Evolutionary conservation across 225 moss, liverwort and hornwort species (phyloP).

Genomic region (Straminergon stramineum): DNA sequence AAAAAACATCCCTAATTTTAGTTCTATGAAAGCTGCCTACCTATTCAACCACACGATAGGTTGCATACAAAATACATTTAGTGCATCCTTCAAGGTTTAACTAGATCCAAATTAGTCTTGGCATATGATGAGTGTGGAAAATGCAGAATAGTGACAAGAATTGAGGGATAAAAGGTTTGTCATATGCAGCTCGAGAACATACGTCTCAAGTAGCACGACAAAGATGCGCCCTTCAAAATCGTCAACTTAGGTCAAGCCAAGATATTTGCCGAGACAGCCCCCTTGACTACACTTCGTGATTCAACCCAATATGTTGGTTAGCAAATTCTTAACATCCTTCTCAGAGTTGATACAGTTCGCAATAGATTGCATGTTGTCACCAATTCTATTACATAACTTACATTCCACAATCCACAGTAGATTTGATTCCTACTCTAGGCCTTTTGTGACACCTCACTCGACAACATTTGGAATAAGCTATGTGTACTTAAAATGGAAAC

Average conservation of each 20-base stretch:
- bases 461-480: no score
- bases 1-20: no score
- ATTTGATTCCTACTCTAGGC: no score
- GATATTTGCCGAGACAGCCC: constrained; percentile 34
- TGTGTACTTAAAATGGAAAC: background rate
- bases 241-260: constrained; percentile 74
- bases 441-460: no score
- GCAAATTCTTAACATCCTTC: background rate
- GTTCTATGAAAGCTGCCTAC: no score
- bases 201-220: constrained; percentile 47
- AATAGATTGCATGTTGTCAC: background rate
- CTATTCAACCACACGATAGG: no score
- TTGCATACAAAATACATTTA: no score
- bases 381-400: background rate
- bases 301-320: constrained; percentile 88
- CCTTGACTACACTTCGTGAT: constrained; percentile 65
- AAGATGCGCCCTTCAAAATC: constrained; percentile 63
- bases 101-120: background rate
- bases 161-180: constrained; percentile 37
- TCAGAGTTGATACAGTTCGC: background rate
- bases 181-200: constrained; percentile 79
- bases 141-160: constrained; percentile 42
- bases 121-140: constrained; percentile 20
- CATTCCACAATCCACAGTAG: no score
- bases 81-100: background rate